phyloP scores from a whole-genome alignment of 129 eudicot species.

The Flaveria sonorensis region DNA sequence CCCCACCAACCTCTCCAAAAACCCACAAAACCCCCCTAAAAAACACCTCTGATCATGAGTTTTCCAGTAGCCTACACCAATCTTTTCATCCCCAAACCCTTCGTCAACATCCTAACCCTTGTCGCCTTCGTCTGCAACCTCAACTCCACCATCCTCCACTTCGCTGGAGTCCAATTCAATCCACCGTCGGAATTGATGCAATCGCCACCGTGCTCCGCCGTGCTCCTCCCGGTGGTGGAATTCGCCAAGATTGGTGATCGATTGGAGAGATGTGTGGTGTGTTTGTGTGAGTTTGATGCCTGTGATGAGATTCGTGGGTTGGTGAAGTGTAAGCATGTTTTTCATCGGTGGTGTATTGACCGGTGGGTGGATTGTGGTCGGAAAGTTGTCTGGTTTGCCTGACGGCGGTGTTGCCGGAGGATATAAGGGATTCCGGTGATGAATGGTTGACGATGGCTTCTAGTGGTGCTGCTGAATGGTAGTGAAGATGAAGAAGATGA shows the following conservation, averaged over 20 bases:
- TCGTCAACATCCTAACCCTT: no score
- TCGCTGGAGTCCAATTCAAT: no score
- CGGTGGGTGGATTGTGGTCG: no score
- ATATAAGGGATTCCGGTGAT: no score
- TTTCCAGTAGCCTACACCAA: conserved; percentile 59
- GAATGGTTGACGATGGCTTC: conserved; percentile 56
- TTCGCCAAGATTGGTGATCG: conserved; percentile 29
- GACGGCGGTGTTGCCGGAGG: no score
- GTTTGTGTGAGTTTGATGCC: conserved; percentile 49
- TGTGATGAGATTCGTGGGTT: conserved; percentile 62
- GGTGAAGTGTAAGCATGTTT: no score
- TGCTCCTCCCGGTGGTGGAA: conserved; percentile 47
- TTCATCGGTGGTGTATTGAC: no score
- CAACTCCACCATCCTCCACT: no score
- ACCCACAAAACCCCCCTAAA: background rate
- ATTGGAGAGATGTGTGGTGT: conserved; percentile 63
- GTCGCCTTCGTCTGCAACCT: conserved; percentile 43
- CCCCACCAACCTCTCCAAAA: background rate
- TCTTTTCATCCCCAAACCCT: conserved; percentile 44
- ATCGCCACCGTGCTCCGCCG: conserved; percentile 40
- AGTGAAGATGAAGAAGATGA: no score
- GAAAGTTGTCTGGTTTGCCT: no score
- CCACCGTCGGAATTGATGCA: conserved; percentile 3
- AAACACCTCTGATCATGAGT: conserved; percentile 34
- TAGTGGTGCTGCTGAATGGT: conserved; percentile 35